These are phyloP conservation scores for Isabelozyma pseudorhagii DNA, from an alignment of 805 yeast genomes.

Conservation along the genomic window DNA sequence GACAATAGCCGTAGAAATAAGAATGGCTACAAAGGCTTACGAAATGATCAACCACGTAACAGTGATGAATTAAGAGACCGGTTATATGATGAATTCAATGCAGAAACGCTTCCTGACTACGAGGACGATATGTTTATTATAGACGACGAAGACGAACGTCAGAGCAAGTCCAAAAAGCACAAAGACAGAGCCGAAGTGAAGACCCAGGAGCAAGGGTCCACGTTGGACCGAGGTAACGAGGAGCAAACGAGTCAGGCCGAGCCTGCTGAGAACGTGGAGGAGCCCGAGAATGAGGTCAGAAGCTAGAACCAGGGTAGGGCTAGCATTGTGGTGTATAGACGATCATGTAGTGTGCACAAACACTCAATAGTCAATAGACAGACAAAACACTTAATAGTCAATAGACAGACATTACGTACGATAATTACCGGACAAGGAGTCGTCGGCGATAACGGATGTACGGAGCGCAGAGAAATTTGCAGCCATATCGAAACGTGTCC, in stretches of 20 bases:
- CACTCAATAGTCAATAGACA: too few relatives aligned
- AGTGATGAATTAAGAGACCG: conserved; percentile 38
- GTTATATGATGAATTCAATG: conserved; percentile 39
- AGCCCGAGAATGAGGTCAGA: neutral
- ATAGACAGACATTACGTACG: too few relatives aligned
- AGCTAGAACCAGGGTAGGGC: too few relatives aligned
- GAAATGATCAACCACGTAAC: conserved; percentile 7
- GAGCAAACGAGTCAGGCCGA: neutral
- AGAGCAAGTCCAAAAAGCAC: neutral
- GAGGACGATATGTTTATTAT: conserved; percentile 37
- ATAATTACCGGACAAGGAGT: too few relatives aligned
- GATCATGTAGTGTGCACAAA: too few relatives aligned
- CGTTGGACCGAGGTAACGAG: neutral
- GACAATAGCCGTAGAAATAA: conserved; percentile 10
- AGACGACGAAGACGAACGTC: conserved; percentile 36
- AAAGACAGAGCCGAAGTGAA: neutral
- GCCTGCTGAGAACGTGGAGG: neutral
- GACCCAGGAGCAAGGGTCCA: neutral
- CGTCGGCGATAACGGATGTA: too few relatives aligned
- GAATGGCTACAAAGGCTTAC: conserved; percentile 1
- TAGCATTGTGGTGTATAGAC: too few relatives aligned
- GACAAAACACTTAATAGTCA: too few relatives aligned
- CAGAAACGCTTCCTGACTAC: conserved; percentile 32
- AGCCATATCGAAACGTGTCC: too few relatives aligned
- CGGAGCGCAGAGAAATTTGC: too few relatives aligned